These are phyloP conservation scores for Gillenia trifoliata DNA, from an alignment of 306 rosid genomes.

Conservation along the genomic window DNA sequence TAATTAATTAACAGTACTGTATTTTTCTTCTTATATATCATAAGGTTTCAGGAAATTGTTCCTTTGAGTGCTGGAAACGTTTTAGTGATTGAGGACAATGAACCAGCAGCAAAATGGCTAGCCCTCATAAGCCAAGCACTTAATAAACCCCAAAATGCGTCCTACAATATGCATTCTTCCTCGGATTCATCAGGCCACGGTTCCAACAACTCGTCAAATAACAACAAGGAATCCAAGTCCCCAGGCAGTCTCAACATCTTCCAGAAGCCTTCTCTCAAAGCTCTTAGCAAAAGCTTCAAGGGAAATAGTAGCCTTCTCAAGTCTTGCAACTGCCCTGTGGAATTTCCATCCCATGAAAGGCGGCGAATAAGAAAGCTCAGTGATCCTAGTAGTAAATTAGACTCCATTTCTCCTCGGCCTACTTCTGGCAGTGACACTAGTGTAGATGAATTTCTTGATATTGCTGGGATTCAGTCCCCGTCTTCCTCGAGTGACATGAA, in stretches of 20 bases:
- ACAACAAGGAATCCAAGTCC: conserved; percentile 37
- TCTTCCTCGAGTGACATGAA: conserved; percentile 13
- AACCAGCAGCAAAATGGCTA: conserved; percentile 92
- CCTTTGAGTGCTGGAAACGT: conserved; percentile 92
- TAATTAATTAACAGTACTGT: background rate
- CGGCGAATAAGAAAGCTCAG: conserved; percentile 47
- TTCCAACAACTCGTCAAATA: conserved; percentile 14
- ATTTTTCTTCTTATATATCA: background rate
- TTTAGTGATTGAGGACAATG: conserved; percentile 83
- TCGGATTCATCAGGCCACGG: conserved; percentile 28
- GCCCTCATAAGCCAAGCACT: conserved; percentile 68
- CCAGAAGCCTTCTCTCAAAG: conserved; percentile 76
- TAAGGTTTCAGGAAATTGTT: conserved; percentile 92
- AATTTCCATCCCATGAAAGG: conserved; percentile 41
- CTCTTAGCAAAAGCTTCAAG: conserved; percentile 48
- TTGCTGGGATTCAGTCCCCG: conserved; percentile 49
- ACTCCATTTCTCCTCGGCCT: background rate
- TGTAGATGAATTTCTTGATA: conserved; percentile 45
- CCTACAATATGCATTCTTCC: conserved; percentile 16
- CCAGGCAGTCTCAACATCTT: conserved; percentile 48
- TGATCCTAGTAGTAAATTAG: conserved; percentile 33
- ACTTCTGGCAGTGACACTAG: conserved; percentile 4
- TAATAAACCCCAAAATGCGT: conserved; percentile 40
- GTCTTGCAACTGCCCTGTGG: conserved; percentile 72
- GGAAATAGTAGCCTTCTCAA: conserved; percentile 62